Base-by-base conservation (phyloP, 2,329 filamentous ascomycete species). In the Fusarium denticulatum region DNA sequence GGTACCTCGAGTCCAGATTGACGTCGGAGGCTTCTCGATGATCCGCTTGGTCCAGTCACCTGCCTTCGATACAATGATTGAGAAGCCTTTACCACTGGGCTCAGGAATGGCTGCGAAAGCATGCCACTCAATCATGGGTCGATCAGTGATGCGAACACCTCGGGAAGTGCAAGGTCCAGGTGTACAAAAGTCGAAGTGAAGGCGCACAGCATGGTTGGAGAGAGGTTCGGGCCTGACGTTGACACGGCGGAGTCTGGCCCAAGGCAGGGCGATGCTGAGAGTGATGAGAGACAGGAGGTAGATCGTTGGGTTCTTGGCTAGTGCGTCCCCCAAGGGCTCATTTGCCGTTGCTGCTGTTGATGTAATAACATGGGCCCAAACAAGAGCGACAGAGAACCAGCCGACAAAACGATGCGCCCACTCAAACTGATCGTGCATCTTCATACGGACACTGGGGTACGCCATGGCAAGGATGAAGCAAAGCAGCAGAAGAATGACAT, bases 81-180 rank as follows among this genome's bases (percentile, higher is more conserved):
- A 92, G 81, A 91, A 93, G 16, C 87, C 89, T 36, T 81, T 80
- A 1, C 72, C 72, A 15, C 43, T 67, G 1, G 87, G 84, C 69
- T 89, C 87, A 2, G 91, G 89, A 59, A 94, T 92, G 0, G 90
- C 90, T 34, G 92, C 92, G 76, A 94, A 94, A 2, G 89, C 86
- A 79, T 94, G 92, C 85, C 90, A 92, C 80, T 94, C 91, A 14
- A 85, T 82, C 45, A 93, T 81, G 0, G 91, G 91, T 10, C 85
- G 84, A 58, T 88, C 86, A 13, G 90, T 86, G n/a, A 93, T 83
- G 28, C 90, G 87, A 37, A 85, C 83, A 12, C 72, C 74, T 5
- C 67, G 45, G 1, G 71, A 73, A 1, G 72, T 69, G 36, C 72
- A 73, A 1, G 74, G 74, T 0, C 58, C 56, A 15, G 88, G 87